Evolutionary conservation across 1,284 basidiomycete species (phyloP), one percentile per base, ranked within the genome.

Genomic region (Amylostereum areolatum): DNA sequence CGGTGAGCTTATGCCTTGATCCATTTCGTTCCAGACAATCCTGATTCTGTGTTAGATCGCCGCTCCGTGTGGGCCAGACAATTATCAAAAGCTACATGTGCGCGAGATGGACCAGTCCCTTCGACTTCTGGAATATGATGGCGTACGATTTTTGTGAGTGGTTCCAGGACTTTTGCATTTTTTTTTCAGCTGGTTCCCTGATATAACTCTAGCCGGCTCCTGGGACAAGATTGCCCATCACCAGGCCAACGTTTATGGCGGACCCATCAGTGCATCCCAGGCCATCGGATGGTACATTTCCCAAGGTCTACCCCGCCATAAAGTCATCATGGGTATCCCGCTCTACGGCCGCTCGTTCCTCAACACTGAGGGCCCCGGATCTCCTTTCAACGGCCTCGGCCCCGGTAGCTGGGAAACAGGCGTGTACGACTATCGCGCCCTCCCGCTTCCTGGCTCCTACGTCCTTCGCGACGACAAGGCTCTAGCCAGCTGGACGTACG

Each of bases 41-140:
- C 11, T 45, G 42, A 33, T 53, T 41, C n/a, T 41, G 48, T 43
- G 51, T 8, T 52, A 92, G 89, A 86, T 95, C 50, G 92, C 92
- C 39, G 92, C 92, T 1, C 95, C 96, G 1, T 96, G 93, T 66
- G 96, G 96, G n/a, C 77, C 84, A 5, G 79, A 89, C 52, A 83
- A 97, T 59, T 92, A 92, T 68, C 72, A 84, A 63, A 84, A 85
- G 55, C 73, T 98, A 5, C 75, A 83, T 50, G 74, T 93, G 35
- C 68, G 65, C 25, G 90, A 89, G 53, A 98, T 99, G 95, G 89
- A 96, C 63, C 75, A 74, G 52, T 80, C 73, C 52, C 82, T 99
- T 99, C 28, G 90, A 94, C 59, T 94, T 97, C 64, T 98, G 94
- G 95, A 98, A 98, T 65, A 71, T 99, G 65, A 99, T 99, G 97